Conservation (phyloP, 1,139 yeast genomes). For the Magnusiomyces clavatus region DNA sequence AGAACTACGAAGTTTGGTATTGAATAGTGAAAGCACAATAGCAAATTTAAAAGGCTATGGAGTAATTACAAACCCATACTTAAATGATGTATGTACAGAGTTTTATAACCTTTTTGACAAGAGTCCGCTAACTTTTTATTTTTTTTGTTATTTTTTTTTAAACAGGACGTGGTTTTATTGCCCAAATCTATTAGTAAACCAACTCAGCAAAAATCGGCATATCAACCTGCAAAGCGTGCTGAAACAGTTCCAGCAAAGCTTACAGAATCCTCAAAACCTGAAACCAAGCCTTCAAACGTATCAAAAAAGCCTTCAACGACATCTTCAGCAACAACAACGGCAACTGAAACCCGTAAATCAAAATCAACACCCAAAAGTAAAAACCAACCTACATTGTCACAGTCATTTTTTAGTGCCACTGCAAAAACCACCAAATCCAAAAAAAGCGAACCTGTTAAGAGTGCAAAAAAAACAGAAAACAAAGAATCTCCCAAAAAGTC, state of each 20-base stretch:
- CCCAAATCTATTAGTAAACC: neutral
- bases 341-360: neutral
- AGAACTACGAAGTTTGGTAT: conserved; percentile 6
- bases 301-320: neutral
- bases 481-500: too few species aligned
- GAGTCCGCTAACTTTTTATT: too few species aligned
- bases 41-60: conserved; percentile 8
- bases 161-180: neutral
- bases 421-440: neutral
- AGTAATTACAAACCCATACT: conserved; percentile 9
- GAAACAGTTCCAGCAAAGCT: conserved; percentile 3
- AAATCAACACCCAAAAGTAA: neutral
- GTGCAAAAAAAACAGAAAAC: neutral
- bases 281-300: neutral
- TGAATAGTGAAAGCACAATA: neutral
- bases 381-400: neutral
- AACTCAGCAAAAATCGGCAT: neutral
- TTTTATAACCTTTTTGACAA: neutral
- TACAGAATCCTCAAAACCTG: neutral
- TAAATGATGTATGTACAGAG: conserved; percentile 10
- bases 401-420: conserved; percentile 1
- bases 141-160: too few species aligned
- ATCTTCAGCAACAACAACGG: neutral
- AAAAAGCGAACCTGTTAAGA: neutral
- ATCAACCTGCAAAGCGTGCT: conserved; percentile 1